Percentiles rank a stretch among this genome's conserved stretches.
Evolutionary conservation across 371 early-diverging fungal genomes (phyloP).

Genomic region (Mortierella sp.): DNA sequence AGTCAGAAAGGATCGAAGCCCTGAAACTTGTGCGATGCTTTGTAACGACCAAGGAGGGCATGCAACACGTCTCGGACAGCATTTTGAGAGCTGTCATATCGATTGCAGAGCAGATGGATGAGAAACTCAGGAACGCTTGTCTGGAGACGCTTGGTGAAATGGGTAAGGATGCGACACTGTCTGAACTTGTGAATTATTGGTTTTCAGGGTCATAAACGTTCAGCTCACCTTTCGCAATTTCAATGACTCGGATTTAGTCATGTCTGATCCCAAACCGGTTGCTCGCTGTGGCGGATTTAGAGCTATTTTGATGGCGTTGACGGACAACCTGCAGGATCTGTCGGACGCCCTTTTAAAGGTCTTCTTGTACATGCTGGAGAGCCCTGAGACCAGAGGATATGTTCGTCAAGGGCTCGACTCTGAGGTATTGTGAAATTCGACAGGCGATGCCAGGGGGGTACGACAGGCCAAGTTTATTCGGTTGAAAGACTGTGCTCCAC

Average conservation of each 20-base stretch:
- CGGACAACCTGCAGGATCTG: slow-evolving; percentile 81
- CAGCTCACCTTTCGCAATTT: background rate
- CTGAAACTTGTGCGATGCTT: slow-evolving; percentile 79
- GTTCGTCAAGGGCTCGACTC: slow-evolving; percentile 85
- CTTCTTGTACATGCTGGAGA: slow-evolving; percentile 81
- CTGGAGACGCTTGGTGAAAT: slow-evolving; percentile 87
- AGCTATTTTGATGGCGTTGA: slow-evolving; percentile 75
- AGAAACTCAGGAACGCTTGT: slow-evolving; percentile 78
- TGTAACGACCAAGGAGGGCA: slow-evolving; percentile 69
- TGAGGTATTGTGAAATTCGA: slow-evolving; percentile 61
- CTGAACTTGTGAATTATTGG: background rate
- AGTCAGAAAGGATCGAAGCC: slow-evolving; percentile 84
- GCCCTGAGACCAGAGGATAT: slow-evolving; percentile 73
- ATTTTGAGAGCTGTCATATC: slow-evolving; percentile 84
- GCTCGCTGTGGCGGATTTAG: slow-evolving; percentile 81
- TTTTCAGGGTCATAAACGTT: background rate
- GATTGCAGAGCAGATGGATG: slow-evolving; percentile 85
- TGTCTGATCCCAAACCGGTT: slow-evolving; percentile 72
- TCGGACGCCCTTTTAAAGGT: slow-evolving; percentile 76
- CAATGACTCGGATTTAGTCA: slow-evolving; percentile 29
- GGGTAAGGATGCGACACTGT: slow-evolving; percentile 60
- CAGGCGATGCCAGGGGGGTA: background rate
- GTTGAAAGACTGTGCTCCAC: background rate
- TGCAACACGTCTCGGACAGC: slow-evolving; percentile 70
- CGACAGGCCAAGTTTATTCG: no score